Evolutionary conservation across 2,329 filamentous ascomycete species (phyloP).

Genomic region (Aspergillus sp.): DNA sequence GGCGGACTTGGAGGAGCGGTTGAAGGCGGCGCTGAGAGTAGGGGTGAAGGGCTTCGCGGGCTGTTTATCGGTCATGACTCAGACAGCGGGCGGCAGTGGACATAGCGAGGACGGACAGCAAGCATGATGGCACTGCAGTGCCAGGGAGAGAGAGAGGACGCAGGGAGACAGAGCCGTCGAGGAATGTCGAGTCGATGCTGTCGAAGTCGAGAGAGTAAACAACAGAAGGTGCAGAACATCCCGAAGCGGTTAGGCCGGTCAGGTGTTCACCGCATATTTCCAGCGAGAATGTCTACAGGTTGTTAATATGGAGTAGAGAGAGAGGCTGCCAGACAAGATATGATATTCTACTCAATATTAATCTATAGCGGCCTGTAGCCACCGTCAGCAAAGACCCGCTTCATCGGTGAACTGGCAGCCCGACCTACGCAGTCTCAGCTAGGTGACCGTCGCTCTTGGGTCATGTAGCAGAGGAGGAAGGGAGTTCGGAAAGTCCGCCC

Average conservation of each 20-base stretch:
- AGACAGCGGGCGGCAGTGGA: constrained; percentile 20
- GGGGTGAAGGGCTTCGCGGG: constrained; percentile 56
- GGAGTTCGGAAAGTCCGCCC: not conserved
- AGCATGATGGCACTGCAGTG: constrained; percentile 10
- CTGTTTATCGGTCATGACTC: constrained; percentile 46
- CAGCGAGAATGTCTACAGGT: too few relatives aligned
- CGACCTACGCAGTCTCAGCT: not conserved
- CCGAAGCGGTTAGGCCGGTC: too few relatives aligned
- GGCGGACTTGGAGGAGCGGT: constrained; percentile 38
- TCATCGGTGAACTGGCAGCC: too few relatives aligned
- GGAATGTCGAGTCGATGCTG: too few relatives aligned
- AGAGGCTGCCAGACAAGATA: too few relatives aligned
- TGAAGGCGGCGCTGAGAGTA: constrained; percentile 54
- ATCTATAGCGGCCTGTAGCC: too few relatives aligned
- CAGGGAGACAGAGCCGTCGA: not conserved
- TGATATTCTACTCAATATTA: too few relatives aligned
- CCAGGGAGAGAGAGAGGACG: not conserved
- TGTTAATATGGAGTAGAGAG: too few relatives aligned
- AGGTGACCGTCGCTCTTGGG: not conserved
- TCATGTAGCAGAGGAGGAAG: not conserved
- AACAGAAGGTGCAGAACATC: too few relatives aligned
- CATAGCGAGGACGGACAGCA: constrained; percentile 12
- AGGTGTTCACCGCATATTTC: too few relatives aligned
- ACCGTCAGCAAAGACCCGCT: not conserved
- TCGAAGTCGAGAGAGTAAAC: too few relatives aligned